Evolutionary conservation across 148 eudicot species (phyloP).

Genomic region (Dysphania ambrosioides): DNA sequence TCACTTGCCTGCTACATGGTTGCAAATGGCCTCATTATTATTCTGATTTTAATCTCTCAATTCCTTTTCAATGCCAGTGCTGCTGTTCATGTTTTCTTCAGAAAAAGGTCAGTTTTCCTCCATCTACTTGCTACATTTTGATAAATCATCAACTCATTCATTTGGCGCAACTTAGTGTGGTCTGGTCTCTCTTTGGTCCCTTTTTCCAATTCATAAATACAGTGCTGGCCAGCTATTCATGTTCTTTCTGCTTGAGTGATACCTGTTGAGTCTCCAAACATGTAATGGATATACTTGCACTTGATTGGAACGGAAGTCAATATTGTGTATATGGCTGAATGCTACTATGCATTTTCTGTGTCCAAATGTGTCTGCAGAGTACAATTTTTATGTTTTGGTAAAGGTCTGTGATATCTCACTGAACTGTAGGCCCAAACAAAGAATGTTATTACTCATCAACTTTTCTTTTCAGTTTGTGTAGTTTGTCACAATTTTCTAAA

Average conservation of each 20-base stretch:
- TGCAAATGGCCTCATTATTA: conserved; percentile 65
- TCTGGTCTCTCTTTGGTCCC: not conserved
- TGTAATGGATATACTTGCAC: not conserved
- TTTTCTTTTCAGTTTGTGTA: not conserved
- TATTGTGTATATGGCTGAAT: not conserved
- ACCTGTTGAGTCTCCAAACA: not conserved
- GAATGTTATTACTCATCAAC: too few relatives aligned
- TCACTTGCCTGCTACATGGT: conserved; percentile 63
- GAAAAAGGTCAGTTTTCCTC: conserved; percentile 54
- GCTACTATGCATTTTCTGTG: not conserved
- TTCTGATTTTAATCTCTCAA: conserved; percentile 54
- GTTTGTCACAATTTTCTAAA: not conserved
- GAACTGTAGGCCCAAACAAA: too few relatives aligned
- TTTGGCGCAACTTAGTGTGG: not conserved
- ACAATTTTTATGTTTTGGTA: too few relatives aligned
- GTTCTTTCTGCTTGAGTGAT: not conserved
- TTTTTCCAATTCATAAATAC: not conserved
- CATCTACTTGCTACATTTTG: conserved; percentile 12
- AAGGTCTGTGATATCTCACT: too few relatives aligned
- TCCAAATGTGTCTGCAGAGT: not conserved
- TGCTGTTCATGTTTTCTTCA: conserved; percentile 61
- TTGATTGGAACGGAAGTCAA: not conserved
- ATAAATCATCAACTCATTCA: not conserved
- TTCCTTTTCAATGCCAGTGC: conserved; percentile 54
- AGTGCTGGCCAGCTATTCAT: not conserved